phyloP scores from a whole-genome alignment of 2,329 filamentous ascomycete genomes.

The Colletotrichum australisinense region DNA sequence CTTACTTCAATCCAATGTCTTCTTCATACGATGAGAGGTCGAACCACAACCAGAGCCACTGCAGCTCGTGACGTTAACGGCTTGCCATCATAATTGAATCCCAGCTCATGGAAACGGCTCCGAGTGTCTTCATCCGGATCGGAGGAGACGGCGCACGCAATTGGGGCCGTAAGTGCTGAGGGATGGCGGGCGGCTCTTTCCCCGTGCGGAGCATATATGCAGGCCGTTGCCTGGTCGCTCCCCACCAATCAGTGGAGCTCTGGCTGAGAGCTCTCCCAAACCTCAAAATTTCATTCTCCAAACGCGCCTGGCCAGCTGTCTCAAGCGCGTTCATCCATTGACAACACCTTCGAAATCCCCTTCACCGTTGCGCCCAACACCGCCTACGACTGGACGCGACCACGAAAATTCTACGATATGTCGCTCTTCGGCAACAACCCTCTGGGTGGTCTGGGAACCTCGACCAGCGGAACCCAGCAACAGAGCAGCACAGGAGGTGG shows the following conservation, averaged over 20 bases:
- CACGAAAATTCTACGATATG: conserved; percentile 21
- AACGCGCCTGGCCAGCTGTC: conserved; percentile 23
- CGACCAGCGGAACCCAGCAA: conserved; percentile 26
- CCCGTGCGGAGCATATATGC: no score
- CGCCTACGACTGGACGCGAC: conserved; percentile 8
- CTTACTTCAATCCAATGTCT: no score
- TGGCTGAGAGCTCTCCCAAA: conserved; percentile 33
- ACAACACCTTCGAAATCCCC: not conserved
- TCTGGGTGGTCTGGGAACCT: conserved; percentile 36
- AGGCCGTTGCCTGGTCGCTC: conserved; percentile 32
- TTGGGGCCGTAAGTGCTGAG: no score
- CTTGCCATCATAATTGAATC: no score
- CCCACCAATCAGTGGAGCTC: conserved; percentile 36
- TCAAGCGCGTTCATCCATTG: conserved; percentile 8
- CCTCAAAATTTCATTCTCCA: conserved; percentile 31
- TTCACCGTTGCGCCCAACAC: conserved; percentile 12
- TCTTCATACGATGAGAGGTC: no score
- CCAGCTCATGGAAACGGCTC: no score
- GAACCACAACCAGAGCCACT: no score
- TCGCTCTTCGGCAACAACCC: conserved; percentile 38
- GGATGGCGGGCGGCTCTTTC: no score
- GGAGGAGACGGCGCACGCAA: no score
- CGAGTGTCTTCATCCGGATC: no score
- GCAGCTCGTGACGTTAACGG: no score
- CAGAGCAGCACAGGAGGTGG: conserved; percentile 33